Base-by-base conservation (phyloP, 345 rosid genomes). In the Kernera saxatilis region DNA sequence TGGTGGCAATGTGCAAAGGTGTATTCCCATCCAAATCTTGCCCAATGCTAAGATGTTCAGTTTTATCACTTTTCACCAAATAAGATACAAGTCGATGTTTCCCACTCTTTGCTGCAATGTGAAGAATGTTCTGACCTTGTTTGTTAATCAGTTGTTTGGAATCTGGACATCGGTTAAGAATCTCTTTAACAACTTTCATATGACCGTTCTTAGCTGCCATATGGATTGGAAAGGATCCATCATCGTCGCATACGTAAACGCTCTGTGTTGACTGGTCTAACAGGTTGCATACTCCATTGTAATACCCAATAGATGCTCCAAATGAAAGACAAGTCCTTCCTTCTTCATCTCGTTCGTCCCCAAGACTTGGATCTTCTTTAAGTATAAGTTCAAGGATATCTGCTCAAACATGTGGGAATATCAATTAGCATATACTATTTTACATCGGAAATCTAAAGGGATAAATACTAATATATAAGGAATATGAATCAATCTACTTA, bases 1-100 rank as follows among this genome's bases (percentile, higher is more conserved):
- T 58, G 54, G 74, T 18, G 15, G 74, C 74, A 0, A 70, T 39
- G 19, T 70, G 74, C 29, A 59, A 2, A 29, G 75, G 75, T 50
- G 75, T 71, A 40, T 71, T 61, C 43, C 75, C 75, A 51, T 59
- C 51, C 44, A 8, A 25, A 21, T 71, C 75, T 46, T 70, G 60
- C 36, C 41, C 25, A 8, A 5, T 4, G 26, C 2, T 2, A 23
- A 54, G 2, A 2, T 33, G 60, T 0, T 15, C n/a, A n/a, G n/a
- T 29, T 3, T 25, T 39, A n/a, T n/a, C n/a, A n/a, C 5, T 58
- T 37, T 11, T 23, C 14, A 2, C 3, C 40, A 36, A 36, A 3
- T 36, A 4, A 10, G 5, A 0, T 36, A 36, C 1, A 10, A 11
- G 2, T 54, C 11, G 3, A 18, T 17, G 2, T 36, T 37, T 12